phyloP scores from a whole-genome alignment of 2,329 filamentous ascomycete species.

The Stachybotrys chlorohalonatus region DNA sequence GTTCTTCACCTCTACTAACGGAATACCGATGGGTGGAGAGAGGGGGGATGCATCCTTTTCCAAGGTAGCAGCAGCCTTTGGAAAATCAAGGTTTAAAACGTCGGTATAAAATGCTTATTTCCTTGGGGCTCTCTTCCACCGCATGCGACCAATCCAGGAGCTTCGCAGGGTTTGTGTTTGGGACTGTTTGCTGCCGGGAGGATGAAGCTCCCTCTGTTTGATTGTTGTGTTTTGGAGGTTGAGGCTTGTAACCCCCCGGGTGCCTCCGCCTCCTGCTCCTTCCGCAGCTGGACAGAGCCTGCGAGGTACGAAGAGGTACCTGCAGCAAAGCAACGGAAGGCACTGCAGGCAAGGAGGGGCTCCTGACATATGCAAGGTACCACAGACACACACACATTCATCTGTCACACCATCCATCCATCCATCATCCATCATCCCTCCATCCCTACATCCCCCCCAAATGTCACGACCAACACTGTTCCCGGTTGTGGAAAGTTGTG shows the following conservation, averaged over 20 bases:
- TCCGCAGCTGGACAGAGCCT: no score
- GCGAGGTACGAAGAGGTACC: no score
- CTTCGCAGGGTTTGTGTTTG: not conserved
- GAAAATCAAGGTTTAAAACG: not conserved
- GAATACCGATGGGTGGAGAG: not conserved
- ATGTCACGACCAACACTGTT: no score
- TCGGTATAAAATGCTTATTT: not conserved
- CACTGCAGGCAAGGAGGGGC: not conserved
- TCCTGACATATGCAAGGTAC: not conserved
- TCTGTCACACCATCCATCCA: no score
- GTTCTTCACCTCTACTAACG: not conserved
- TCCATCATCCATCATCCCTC: no score
- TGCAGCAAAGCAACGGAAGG: no score
- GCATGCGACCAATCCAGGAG: not conserved
- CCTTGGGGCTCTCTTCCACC: not conserved
- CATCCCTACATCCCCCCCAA: no score
- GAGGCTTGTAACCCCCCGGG: not conserved
- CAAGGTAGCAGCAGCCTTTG: not conserved
- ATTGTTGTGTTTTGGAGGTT: not conserved
- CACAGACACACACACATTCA: not conserved
- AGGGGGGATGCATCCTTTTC: not conserved
- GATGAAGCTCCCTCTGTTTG: no score
- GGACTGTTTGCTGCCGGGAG: no score
- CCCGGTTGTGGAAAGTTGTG: no score
- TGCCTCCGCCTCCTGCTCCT: no score